Percentiles rank a stretch among this genome's conserved stretches.
These are phyloP conservation scores for Geoglossum glabrum DNA, from an alignment of 495 filamentous ascomycete species.

Conservation along the genomic window DNA sequence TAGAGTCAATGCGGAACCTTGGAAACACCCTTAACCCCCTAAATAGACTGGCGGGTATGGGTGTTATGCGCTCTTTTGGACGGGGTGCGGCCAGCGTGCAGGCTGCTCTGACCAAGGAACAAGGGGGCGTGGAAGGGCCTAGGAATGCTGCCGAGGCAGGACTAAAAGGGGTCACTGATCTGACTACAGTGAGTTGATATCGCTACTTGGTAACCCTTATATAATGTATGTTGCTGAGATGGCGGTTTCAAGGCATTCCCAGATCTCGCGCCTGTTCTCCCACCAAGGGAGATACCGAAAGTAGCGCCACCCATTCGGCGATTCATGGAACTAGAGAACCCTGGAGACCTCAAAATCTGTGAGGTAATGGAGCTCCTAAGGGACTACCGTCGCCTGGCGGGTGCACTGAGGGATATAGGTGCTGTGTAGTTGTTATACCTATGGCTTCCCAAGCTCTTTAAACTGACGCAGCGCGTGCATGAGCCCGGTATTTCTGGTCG, in stretches of 20 bases:
- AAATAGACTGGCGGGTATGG: conserved; percentile 49
- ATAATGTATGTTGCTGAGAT: not conserved
- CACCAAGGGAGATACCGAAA: conserved; percentile 21
- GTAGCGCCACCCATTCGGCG: conserved; percentile 52
- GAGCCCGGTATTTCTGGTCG: not conserved
- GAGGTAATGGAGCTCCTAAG: conserved; percentile 66
- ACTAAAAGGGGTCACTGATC: conserved; percentile 21
- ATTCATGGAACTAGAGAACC: conserved; percentile 64
- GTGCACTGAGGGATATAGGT: conserved; percentile 38
- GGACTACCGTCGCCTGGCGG: conserved; percentile 73
- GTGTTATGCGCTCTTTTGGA: conserved; percentile 54
- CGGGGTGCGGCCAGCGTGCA: conserved; percentile 26
- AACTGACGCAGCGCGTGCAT: not conserved
- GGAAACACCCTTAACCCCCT: conserved; percentile 72
- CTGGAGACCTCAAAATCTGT: conserved; percentile 54
- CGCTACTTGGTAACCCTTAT: not conserved
- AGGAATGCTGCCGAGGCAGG: not conserved
- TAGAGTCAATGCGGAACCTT: conserved; percentile 69
- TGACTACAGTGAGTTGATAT: conserved; percentile 25
- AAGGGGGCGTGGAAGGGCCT: not conserved
- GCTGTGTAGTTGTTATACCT: conserved; percentile 21
- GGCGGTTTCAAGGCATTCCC: conserved; percentile 29
- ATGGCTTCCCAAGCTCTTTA: not conserved
- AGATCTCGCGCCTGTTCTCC: conserved; percentile 31
- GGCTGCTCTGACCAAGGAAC: conserved; percentile 10